phyloP scores from a whole-genome alignment of 768 basidiomycete species.

The Boletus tylopilopsis region DNA sequence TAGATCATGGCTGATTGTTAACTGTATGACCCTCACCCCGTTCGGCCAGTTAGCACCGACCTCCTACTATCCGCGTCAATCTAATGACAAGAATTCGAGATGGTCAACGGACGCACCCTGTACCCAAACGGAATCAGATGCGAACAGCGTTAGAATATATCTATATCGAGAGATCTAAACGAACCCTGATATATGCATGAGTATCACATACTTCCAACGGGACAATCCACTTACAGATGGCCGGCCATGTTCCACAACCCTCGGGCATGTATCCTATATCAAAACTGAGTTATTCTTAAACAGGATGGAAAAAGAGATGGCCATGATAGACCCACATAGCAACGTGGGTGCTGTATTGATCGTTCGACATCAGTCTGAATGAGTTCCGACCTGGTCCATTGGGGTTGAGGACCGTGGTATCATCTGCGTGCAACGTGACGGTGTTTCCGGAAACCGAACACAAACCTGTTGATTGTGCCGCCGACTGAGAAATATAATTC shows the following conservation, averaged over 20 bases:
- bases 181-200: constrained; percentile 21
- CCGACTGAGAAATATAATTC: constrained; percentile 43
- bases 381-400: constrained; percentile 34
- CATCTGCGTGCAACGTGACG: constrained; percentile 32
- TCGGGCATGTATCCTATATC: constrained; percentile 37
- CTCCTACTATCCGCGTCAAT: constrained; percentile 18
- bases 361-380: constrained; percentile 33
- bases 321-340: constrained; percentile 22
- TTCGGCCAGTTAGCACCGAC: constrained; percentile 26
- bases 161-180: constrained; percentile 1
- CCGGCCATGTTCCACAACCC: constrained; percentile 39
- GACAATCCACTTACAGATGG: constrained; percentile 27
- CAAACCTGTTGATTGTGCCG: constrained; percentile 51
- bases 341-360: constrained; percentile 32
- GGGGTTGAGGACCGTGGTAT: constrained; percentile 28
- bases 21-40: constrained; percentile 4
- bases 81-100: not conserved
- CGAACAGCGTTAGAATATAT: not conserved
- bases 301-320: not conserved
- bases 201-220: not conserved
- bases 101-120: constrained; percentile 21
- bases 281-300: constrained; percentile 18
- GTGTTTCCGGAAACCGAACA: constrained; percentile 49
- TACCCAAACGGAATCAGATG: not conserved
- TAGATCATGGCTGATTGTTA: not conserved